Conservation (phyloP, 2,329 filamentous ascomycete species). For the Rhinocladiella similis region DNA sequence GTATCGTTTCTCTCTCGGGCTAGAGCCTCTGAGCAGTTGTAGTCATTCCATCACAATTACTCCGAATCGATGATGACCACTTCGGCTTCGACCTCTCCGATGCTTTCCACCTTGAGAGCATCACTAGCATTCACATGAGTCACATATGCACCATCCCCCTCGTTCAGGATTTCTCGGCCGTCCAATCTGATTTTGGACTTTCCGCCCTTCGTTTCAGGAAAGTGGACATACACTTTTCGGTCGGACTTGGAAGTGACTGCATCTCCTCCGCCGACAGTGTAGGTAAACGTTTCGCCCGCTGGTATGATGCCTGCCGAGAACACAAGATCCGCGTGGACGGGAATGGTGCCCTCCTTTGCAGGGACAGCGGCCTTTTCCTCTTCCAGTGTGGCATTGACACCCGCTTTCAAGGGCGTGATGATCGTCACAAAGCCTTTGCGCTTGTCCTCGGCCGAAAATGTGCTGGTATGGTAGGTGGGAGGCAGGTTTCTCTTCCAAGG, state of each 20-base stretch:
- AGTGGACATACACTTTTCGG: constrained; percentile 75
- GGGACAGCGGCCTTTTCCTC: constrained; percentile 67
- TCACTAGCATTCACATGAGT: constrained; percentile 65
- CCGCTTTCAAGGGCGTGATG: constrained; percentile 71
- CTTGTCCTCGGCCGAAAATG: constrained; percentile 73
- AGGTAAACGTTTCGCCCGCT: constrained; percentile 66
- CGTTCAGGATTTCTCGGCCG: constrained; percentile 64
- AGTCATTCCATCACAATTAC: constrained; percentile 33
- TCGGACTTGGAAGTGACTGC: constrained; percentile 43
- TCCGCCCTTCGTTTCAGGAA: constrained; percentile 76
- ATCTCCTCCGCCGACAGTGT: constrained; percentile 63
- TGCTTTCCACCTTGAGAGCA: constrained; percentile 63
- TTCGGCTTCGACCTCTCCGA: constrained; percentile 68
- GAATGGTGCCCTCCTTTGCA: constrained; percentile 66
- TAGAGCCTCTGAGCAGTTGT: too few relatives aligned
- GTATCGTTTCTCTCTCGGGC: too few relatives aligned
- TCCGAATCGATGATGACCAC: constrained; percentile 68
- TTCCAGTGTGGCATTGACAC: constrained; percentile 59
- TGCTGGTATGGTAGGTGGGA: constrained; percentile 74
- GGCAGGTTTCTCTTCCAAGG: constrained; percentile 72
- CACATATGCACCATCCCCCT: constrained; percentile 81
- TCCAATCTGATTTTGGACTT: constrained; percentile 70
- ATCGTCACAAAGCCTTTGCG: constrained; percentile 70
- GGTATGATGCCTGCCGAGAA: constrained; percentile 77
- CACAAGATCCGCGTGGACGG: constrained; percentile 79